phyloP scores from a whole-genome alignment of 1,284 basidiomycete genomes.

The Ustilago bromivora region DNA sequence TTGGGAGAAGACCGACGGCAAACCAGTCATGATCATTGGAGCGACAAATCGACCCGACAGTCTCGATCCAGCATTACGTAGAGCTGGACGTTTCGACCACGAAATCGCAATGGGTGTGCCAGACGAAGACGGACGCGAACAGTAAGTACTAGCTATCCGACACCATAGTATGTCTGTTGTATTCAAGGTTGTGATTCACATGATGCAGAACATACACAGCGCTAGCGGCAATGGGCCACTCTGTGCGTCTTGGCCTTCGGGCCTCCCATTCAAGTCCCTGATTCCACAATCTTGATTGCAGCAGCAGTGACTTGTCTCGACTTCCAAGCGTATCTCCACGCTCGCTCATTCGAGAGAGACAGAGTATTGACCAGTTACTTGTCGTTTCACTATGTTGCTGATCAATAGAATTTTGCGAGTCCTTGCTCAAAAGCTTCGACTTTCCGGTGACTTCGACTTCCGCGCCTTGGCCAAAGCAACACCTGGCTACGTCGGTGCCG shows the following conservation, averaged over 20 bases:
- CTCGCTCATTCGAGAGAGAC: not conserved
- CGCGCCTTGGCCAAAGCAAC: constrained; percentile 86
- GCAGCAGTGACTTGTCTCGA: constrained; percentile 3
- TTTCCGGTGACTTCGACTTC: constrained; percentile 85
- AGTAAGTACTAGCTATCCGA: constrained; percentile 74
- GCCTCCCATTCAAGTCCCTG: constrained; percentile 61
- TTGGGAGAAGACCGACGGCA: constrained; percentile 78
- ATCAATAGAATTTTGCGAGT: constrained; percentile 61
- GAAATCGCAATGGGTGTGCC: constrained; percentile 98
- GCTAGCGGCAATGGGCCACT: constrained; percentile 56
- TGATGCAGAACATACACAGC: constrained; percentile 53
- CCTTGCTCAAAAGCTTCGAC: constrained; percentile 57
- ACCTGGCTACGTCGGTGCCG: constrained; percentile 96
- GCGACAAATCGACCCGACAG: constrained; percentile 96
- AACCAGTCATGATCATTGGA: constrained; percentile 90
- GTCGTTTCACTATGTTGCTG: not conserved
- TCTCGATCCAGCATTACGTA: constrained; percentile 88
- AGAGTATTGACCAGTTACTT: constrained; percentile 18
- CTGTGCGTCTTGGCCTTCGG: constrained; percentile 54
- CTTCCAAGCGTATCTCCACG: not conserved
- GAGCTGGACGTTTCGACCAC: constrained; percentile 95
- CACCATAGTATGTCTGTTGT: not conserved
- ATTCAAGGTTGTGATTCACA: constrained; percentile 17
- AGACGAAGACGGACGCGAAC: constrained; percentile 79
- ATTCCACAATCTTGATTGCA: constrained; percentile 21